Evolutionary conservation across 2,329 filamentous ascomycete genomes (phyloP).

Genomic region (Xylariaceae sp.): DNA sequence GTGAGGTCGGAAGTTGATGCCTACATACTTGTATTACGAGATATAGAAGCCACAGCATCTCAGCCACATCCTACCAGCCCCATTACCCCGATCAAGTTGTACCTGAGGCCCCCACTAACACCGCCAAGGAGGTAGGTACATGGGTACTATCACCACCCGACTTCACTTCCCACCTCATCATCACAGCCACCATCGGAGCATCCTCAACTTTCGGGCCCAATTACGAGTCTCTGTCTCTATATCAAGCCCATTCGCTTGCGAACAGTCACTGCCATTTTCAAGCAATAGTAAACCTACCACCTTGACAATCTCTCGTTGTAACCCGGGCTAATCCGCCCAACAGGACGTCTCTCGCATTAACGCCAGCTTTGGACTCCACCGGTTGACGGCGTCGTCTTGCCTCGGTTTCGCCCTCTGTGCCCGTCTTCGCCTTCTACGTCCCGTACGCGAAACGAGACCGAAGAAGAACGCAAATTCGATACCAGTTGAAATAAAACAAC

Average conservation of each 20-base stretch:
- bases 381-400: not conserved
- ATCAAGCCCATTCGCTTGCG: not conserved
- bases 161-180: slow-evolving; percentile 11
- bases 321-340: slow-evolving; percentile 8
- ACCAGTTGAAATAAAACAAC: not conserved
- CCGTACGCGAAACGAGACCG: not conserved
- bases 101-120: not conserved
- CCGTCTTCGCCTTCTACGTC: slow-evolving; percentile 1
- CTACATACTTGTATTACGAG: not conserved
- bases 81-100: not conserved
- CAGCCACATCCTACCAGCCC: not conserved
- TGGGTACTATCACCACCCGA: not conserved
- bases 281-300: not conserved
- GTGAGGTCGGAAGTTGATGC: not conserved
- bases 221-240: not conserved
- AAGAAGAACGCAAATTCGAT: not conserved
- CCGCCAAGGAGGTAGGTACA: slow-evolving; percentile 3
- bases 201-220: slow-evolving; percentile 6
- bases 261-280: not conserved
- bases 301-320: not conserved
- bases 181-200: slow-evolving; percentile 2
- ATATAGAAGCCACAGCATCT: not conserved
- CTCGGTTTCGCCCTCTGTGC: slow-evolving; percentile 3
- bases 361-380: slow-evolving; percentile 5
- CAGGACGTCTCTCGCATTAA: slow-evolving; percentile 9